Conservation (phyloP, 2,329 filamentous ascomycete species). For the Epichloe scottii region DNA sequence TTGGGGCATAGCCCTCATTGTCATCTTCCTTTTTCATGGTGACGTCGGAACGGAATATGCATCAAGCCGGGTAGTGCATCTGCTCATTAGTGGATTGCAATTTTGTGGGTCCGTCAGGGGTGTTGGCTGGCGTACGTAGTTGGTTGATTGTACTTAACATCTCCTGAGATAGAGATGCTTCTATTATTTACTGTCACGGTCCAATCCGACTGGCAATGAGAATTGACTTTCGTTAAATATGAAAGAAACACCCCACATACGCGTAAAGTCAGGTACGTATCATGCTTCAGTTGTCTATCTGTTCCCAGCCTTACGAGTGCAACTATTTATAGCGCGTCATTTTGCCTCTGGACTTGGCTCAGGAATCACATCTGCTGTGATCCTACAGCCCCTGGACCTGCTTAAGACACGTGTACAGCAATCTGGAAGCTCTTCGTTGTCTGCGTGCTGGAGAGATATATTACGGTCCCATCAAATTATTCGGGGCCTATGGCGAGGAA, state of each 20-base stretch:
- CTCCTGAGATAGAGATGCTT: no score
- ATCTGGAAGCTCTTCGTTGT: conserved; percentile 57
- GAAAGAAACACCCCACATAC: conserved; percentile 6
- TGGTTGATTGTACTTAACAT: no score
- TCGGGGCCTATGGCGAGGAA: conserved; percentile 78
- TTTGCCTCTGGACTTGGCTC: conserved; percentile 81
- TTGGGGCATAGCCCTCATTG: no score
- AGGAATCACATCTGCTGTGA: conserved; percentile 74
- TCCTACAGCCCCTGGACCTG: conserved; percentile 89
- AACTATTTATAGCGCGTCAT: conserved; percentile 53
- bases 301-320: background rate
- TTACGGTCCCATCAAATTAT: conserved; percentile 50
- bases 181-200: no score
- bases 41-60: background rate
- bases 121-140: no score
- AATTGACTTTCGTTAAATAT: background rate
- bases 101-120: no score
- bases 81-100: background rate
- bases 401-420: conserved; percentile 96
- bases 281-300: background rate
- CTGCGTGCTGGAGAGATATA: conserved; percentile 17
- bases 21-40: no score
- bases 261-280: conserved; percentile 8
- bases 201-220: no score
- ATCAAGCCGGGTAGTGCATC: background rate